These are phyloP conservation scores for Suhomyces emberorum DNA, from an alignment of 805 yeast genomes.

Conservation along the genomic window DNA sequence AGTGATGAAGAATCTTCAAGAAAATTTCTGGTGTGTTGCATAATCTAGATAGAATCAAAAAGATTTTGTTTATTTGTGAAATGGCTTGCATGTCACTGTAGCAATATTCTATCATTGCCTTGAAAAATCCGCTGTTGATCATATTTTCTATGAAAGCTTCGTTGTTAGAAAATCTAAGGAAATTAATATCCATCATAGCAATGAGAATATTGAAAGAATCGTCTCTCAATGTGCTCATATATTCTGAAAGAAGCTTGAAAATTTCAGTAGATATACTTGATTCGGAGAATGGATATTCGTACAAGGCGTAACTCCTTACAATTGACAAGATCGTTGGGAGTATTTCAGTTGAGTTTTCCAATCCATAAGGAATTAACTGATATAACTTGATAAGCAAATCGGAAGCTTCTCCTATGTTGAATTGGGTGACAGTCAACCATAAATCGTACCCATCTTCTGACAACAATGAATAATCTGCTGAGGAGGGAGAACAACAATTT, in stretches of 20 bases:
- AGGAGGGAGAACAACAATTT: conserved; percentile 53
- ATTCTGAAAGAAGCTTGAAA: conserved; percentile 50
- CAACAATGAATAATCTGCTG: conserved; percentile 48
- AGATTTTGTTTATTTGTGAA: conserved; percentile 35
- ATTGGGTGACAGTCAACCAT: conserved; percentile 70
- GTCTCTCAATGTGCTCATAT: conserved; percentile 62
- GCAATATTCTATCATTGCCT: conserved; percentile 38
- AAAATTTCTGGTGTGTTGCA: conserved; percentile 34
- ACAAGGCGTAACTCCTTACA: conserved; percentile 57
- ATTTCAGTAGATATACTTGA: conserved; percentile 34
- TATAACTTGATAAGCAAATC: conserved; percentile 44
- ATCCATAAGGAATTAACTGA: conserved; percentile 52
- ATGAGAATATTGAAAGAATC: conserved; percentile 60
- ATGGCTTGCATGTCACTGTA: conserved; percentile 44
- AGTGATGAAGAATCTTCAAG: conserved; percentile 27
- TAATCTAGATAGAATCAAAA: conserved; percentile 36
- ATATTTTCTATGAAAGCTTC: conserved; percentile 29
- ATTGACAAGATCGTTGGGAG: conserved; percentile 61
- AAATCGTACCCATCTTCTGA: conserved; percentile 86
- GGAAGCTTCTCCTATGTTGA: conserved; percentile 27
- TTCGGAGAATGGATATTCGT: conserved; percentile 41
- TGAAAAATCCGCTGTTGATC: conserved; percentile 44
- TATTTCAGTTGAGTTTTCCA: conserved; percentile 71
- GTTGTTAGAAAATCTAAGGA: conserved; percentile 27
- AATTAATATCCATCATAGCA: conserved; percentile 50